A percentile compares a stretch with the other conserved stretches of the same genome.
phyloP scores from a whole-genome alignment of 2,329 filamentous ascomycete species.

The Cercospora sp. region DNA sequence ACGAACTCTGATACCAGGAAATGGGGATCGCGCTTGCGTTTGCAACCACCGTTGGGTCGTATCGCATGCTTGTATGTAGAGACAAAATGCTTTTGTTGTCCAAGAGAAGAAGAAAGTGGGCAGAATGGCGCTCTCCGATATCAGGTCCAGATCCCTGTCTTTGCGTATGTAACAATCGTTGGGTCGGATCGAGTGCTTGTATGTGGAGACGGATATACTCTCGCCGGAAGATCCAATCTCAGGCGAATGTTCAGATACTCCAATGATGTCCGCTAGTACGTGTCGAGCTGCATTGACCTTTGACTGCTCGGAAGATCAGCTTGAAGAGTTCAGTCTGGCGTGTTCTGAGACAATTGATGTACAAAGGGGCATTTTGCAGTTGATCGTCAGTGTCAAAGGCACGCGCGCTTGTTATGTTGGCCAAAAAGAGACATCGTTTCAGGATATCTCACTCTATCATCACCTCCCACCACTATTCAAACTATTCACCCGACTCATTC shows the following conservation, averaged over 20 bases:
- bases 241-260: too few relatives aligned
- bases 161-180: neutral
- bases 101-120: neutral
- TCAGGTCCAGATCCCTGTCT: neutral
- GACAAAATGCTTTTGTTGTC: neutral
- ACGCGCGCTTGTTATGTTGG: neutral
- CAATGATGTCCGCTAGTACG: too few relatives aligned
- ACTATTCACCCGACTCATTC: slow-evolving; percentile 27
- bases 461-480: neutral
- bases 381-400: too few relatives aligned
- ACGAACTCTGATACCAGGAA: neutral
- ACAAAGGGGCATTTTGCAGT: too few relatives aligned
- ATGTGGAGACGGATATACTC: neutral
- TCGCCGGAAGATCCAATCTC: neutral
- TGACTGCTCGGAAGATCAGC: too few relatives aligned
- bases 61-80: neutral
- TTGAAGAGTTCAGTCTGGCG: too few relatives aligned
- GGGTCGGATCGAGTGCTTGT: neutral
- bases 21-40: neutral
- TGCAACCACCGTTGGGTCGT: neutral
- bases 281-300: too few relatives aligned
- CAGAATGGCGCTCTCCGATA: neutral
- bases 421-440: neutral
- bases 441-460: neutral
- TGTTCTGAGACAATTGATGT: too few relatives aligned